Base-by-base conservation (phyloP, 139 green algal genomes). In the Parachlorella kessleri region DNA sequence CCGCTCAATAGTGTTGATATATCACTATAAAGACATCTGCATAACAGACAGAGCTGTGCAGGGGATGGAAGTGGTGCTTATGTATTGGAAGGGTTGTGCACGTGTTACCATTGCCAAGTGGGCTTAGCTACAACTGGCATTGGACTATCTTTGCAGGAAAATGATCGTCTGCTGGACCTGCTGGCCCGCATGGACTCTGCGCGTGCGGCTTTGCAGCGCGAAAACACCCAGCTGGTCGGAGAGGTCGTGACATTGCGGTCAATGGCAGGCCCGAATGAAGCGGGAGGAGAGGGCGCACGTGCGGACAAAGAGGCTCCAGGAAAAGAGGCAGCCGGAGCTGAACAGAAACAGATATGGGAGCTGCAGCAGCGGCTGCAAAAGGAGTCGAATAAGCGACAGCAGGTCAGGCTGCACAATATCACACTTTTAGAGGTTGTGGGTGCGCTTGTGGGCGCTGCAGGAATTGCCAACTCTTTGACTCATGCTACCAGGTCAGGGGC, bases 101-200 rank as follows among this genome's bases (percentile, higher is more conserved):
- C 42, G 6, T 4, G 9, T 70, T 5, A 28, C 55, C 35, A 77
- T 39, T 6, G 32, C 32, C 55, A 32, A 48, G 6, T 28, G 55
- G 24, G n/a, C 3, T 14, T 8, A 23, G 24, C 28, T 21, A 3
- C 41, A 7, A 42, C 18, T n/a, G 6, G 24, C 30, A 18, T n/a
- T 30, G 39, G 26, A 35, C 38, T 36, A 1, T 0, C 1, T 1
- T 33, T 66, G 68, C 69, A 84, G 83, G 83, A 77, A 40, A 75
- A 79, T 36, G 73, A 82, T 8, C 42, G 67, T 18, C 42, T 74
- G 73, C 72, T 78, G 24, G 55, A 72, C 55, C 66, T 81, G 66
- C 48, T 81, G 33, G 42, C n/a, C 26, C 42, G 72, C 66, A 81
- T 81, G 75, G 75, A 81, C 48, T 24, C 42, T 2, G 75, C 59